Evolutionary conservation across 106 monocot genomes (phyloP).

Genomic region (Agapanthus africanus): DNA sequence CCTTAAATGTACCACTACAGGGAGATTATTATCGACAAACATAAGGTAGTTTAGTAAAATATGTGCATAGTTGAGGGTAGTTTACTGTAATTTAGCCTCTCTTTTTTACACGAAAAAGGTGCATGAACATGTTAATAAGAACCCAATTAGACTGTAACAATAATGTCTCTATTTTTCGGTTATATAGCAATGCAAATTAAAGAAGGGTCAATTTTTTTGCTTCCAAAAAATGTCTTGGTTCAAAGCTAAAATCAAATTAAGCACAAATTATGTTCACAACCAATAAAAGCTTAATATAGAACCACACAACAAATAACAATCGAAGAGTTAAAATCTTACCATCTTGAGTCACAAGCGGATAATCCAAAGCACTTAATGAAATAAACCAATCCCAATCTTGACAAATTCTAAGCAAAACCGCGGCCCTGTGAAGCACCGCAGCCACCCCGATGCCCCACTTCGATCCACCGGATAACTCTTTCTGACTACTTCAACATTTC

Average conservation of each 20-base stretch:
- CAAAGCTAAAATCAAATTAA: neutral
- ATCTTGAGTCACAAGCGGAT: constrained; percentile 82
- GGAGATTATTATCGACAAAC: no score
- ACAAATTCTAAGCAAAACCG: constrained; percentile 51
- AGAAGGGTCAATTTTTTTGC: neutral
- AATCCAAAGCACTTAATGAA: constrained; percentile 65
- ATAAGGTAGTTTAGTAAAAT: no score
- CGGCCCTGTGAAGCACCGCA: constrained; percentile 69
- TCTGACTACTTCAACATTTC: constrained; percentile 72
- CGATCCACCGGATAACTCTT: constrained; percentile 54
- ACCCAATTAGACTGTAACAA: no score
- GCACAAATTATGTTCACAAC: neutral
- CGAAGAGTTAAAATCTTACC: constrained; percentile 34
- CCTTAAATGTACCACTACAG: no score
- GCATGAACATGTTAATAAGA: no score
- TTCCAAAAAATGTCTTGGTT: neutral
- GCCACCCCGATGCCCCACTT: constrained; percentile 53
- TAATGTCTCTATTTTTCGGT: no score
- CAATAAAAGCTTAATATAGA: constrained; percentile 6
- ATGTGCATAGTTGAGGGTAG: no score
- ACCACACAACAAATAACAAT: neutral
- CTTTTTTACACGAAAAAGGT: no score
- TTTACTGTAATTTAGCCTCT: no score
- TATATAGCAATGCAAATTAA: neutral
- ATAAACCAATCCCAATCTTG: constrained; percentile 90